Evolutionary conservation across 2,329 filamentous ascomycete genomes (phyloP), one percentile per base, ranked within the genome.

Genomic region (Penicillium sp.): DNA sequence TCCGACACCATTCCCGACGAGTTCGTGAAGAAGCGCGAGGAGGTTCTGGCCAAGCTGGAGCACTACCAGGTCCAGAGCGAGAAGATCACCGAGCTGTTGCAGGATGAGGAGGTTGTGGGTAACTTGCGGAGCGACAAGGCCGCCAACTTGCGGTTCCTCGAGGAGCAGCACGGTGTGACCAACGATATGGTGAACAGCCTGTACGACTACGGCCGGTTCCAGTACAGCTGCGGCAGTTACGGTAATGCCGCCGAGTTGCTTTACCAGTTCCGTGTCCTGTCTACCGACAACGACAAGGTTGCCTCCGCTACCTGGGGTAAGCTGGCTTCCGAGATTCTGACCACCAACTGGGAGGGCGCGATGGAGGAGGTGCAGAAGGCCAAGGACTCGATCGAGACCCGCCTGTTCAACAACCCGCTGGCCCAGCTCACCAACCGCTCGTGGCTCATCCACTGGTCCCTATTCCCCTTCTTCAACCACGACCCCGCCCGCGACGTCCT

Each of bases 391-490:
- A 98, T 99, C 78, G 95, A 99, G 78, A 91, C 90, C 60, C 91
- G 92, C 76, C 88, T 98, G 63, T 97, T 96, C 86, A 95, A 89
- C 85, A 97, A 96, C 84, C 91, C 94, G 31, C 86, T 97, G 66
- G 93, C 91, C 61, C 95, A 99, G 82, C 89, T 99, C 63, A 90
- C 94, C 77, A 94, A 97, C 84, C 91, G 95, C 75, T 96, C 93
- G 60, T 96, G 94, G 91, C 84, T 99, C 72, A 90, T 96, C 71
- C 95, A 99, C 90, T 99, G 95, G 93, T 89, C 91, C 48, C 88
- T 99, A 63, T 99, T 98, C 87, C 94, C 95, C 63, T 93, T 97
- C 82, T 99, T 98, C 87, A 98, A 99, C 87, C 89, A 91, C 82
- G 94, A 98, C 73, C 85, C 88, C 67, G 91, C 92, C 60, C 92